Percentiles rank a stretch among this genome's conserved stretches.
These are phyloP conservation scores for Phialocephala sp. DNA, from an alignment of 2,329 filamentous ascomycete genomes.

Conservation along the genomic window DNA sequence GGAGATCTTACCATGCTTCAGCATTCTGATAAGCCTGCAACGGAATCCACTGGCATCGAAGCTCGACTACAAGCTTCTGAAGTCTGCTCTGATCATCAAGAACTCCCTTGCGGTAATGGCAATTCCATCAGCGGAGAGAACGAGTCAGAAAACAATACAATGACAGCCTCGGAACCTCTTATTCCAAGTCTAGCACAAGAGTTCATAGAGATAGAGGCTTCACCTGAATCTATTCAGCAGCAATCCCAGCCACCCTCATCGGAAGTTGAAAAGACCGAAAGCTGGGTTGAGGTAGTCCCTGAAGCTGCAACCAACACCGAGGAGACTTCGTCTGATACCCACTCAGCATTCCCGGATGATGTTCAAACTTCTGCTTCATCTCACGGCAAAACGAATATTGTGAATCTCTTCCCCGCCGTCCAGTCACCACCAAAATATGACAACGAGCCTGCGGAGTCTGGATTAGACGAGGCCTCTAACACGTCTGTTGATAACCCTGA, in stretches of 20 bases:
- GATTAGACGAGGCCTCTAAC: constrained; percentile 16
- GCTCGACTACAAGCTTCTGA: background rate
- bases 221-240: background rate
- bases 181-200: too few species aligned
- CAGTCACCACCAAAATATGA: background rate
- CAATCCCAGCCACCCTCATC: background rate
- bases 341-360: background rate
- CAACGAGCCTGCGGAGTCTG: background rate
- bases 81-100: background rate
- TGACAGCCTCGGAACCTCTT: background rate
- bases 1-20: background rate
- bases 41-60: background rate
- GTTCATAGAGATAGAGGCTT: background rate
- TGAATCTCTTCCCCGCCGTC: background rate
- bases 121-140: background rate
- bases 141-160: background rate
- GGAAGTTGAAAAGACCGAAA: background rate
- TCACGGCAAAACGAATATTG: background rate
- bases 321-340: background rate
- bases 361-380: background rate
- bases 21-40: background rate
- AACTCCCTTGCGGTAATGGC: background rate
- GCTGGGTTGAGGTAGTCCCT: background rate
- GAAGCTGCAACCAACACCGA: background rate
- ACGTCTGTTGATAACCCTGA: constrained; percentile 24